Conservation (phyloP, 208 protist genomes). For the Crithidia sp. region DNA sequence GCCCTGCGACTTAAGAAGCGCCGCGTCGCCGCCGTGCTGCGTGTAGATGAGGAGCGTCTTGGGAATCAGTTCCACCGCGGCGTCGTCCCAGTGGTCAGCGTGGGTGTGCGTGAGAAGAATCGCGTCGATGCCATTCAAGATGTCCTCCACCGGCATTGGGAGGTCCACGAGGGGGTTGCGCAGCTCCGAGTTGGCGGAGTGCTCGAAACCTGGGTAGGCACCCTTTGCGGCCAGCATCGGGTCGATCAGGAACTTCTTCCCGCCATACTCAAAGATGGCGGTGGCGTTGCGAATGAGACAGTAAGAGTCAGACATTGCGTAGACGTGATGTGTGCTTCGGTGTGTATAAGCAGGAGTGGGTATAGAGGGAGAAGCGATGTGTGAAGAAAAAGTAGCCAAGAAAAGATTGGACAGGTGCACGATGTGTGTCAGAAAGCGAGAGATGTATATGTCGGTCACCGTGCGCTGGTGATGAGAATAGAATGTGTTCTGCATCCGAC, state of each 20-base stretch:
- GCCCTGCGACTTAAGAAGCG: conserved; percentile 7
- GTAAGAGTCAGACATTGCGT: conserved; percentile 7
- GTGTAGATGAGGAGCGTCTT: conserved; percentile 14
- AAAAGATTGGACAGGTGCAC: too few relatives aligned
- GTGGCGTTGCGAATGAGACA: conserved; percentile 16
- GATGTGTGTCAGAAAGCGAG: neutral
- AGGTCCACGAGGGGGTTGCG: conserved; percentile 33
- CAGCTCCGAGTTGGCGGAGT: conserved; percentile 26
- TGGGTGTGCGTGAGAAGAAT: conserved; percentile 28
- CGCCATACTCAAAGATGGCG: conserved; percentile 6
- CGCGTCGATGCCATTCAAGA: conserved; percentile 21
- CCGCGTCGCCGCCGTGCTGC: conserved; percentile 24
- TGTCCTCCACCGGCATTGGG: conserved; percentile 20
- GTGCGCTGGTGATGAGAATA: too few relatives aligned
- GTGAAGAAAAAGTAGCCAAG: neutral
- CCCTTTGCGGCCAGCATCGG: conserved; percentile 25
- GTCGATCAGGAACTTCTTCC: conserved; percentile 20
- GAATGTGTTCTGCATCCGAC: too few relatives aligned
- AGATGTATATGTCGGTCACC: too few relatives aligned
- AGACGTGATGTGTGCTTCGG: neutral
- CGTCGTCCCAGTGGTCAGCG: conserved; percentile 29
- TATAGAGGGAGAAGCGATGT: too few relatives aligned
- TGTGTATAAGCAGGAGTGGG: neutral
- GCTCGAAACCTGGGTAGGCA: conserved; percentile 28
- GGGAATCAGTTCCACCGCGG: conserved; percentile 14